These are phyloP conservation scores for Hypoxylon sp. DNA, from an alignment of 2,329 filamentous ascomycete genomes.

Conservation along the genomic window DNA sequence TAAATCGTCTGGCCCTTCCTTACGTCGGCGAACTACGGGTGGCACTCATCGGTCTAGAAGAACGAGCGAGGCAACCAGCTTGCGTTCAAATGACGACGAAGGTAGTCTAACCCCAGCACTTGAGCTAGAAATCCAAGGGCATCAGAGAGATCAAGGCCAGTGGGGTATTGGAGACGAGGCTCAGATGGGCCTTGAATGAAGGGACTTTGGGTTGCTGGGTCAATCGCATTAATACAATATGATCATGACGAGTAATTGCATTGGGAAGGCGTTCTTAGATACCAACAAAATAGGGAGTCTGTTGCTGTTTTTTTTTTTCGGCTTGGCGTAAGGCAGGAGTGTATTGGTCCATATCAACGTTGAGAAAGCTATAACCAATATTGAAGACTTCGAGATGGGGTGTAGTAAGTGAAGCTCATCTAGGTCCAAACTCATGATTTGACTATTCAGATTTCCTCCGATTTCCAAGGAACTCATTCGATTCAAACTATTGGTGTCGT, in stretches of 20 bases:
- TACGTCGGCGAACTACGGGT: constrained; percentile 40
- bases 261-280: constrained; percentile 39
- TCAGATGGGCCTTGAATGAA: constrained; percentile 79
- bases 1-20: constrained; percentile 35
- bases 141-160: constrained; percentile 63
- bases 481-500: no score
- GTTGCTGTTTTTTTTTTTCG: constrained; percentile 19
- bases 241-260: constrained; percentile 27
- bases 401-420: no score
- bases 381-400: no score
- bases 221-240: constrained; percentile 10
- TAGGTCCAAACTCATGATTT: no score
- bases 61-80: constrained; percentile 53
- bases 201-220: constrained; percentile 8
- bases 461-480: no score
- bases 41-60: constrained; percentile 50
- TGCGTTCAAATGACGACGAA: constrained; percentile 49
- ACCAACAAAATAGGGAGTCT: constrained; percentile 37
- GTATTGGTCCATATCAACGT: background rate
- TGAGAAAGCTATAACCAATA: no score
- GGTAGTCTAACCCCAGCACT: constrained; percentile 47
- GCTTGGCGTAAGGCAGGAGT: background rate
- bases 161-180: constrained; percentile 88
- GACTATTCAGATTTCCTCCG: no score
- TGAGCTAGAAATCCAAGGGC: constrained; percentile 62